phyloP scores from a whole-genome alignment of 805 yeast genomes.

The Wickerhamiella dianesei region DNA sequence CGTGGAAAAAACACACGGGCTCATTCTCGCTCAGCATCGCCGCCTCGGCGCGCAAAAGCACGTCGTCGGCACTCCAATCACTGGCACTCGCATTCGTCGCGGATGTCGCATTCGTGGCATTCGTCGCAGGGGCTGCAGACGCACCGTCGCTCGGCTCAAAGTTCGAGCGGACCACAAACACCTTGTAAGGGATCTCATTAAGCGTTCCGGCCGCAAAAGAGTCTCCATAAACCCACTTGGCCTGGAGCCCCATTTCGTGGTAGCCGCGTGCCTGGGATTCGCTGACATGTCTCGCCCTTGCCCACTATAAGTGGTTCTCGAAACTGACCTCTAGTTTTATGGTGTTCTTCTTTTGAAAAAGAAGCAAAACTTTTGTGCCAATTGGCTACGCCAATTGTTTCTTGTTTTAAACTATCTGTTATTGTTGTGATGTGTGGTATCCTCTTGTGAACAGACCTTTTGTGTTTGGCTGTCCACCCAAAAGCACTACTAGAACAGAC shows the following conservation, averaged over 20 bases:
- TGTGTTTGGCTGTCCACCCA: too few relatives aligned
- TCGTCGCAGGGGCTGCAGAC: neutral
- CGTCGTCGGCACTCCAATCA: neutral
- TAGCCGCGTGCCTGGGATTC: too few relatives aligned
- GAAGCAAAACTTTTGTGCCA: too few relatives aligned
- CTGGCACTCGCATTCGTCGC: neutral
- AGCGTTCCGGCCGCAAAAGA: conserved; percentile 13
- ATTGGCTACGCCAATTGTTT: too few relatives aligned
- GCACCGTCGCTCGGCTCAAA: neutral
- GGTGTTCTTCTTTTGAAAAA: too few relatives aligned
- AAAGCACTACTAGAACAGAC: too few relatives aligned
- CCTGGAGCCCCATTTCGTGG: neutral
- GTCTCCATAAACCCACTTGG: conserved; percentile 9
- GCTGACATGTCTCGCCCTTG: too few relatives aligned
- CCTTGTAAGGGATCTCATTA: conserved; percentile 11
- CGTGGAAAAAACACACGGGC: conserved; percentile 9
- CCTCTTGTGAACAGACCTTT: too few relatives aligned
- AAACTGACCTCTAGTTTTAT: too few relatives aligned
- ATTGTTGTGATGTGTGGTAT: too few relatives aligned
- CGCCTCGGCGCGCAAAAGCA: conserved; percentile 11
- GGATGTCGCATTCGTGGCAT: neutral
- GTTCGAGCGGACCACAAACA: neutral
- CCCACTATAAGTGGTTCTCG: too few relatives aligned
- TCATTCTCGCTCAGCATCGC: conserved; percentile 12
- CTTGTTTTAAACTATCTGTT: too few relatives aligned